Conservation (phyloP, 495 filamentous ascomycete species). For the Astrocystis sublimbata region DNA sequence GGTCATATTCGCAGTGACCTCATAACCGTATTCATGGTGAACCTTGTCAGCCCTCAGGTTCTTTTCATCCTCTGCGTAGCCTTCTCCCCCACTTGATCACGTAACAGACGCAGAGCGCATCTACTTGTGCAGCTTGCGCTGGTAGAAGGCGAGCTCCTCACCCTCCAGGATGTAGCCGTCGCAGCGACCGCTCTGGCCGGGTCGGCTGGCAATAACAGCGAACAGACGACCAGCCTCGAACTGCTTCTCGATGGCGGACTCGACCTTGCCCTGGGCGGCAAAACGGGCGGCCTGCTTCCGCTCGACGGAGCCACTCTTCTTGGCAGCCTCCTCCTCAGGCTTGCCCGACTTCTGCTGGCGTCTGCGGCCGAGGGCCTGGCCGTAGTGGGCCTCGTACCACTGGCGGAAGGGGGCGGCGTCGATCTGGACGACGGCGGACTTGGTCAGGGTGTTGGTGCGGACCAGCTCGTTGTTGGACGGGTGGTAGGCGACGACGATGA, state of each 20-base stretch:
- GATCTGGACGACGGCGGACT: slow-evolving; percentile 96
- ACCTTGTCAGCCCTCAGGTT: slow-evolving; percentile 10
- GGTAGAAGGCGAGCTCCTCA: slow-evolving; percentile 99
- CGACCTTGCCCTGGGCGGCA: slow-evolving; percentile 84
- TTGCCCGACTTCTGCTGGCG: slow-evolving; percentile 76
- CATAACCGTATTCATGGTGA: slow-evolving; percentile 23
- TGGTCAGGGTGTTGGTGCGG: slow-evolving; percentile 99
- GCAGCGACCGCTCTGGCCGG: slow-evolving; percentile 91
- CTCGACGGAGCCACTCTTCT: slow-evolving; percentile 91
- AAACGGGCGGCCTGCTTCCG: slow-evolving; percentile 92
- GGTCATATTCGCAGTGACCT: slow-evolving; percentile 30
- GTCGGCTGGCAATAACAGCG: slow-evolving; percentile 86
- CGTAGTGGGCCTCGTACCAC: slow-evolving; percentile 99
- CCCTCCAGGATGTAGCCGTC: slow-evolving; percentile 99
- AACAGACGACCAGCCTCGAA: slow-evolving; percentile 98
- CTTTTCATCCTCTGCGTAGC: slow-evolving; percentile 22
- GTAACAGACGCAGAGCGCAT: slow-evolving; percentile 28
- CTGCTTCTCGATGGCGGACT: slow-evolving; percentile 88
- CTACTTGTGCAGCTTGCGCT: slow-evolving; percentile 97
- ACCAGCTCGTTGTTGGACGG: slow-evolving; percentile 99
- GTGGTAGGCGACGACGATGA: slow-evolving; percentile 96
- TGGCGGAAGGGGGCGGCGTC: slow-evolving; percentile 98
- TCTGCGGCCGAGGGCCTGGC: slow-evolving; percentile 79
- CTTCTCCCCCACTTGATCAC: slow-evolving; percentile 2
- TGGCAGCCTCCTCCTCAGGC: slow-evolving; percentile 62